phyloP scores from a whole-genome alignment of 768 basidiomycete species.

The Trametopsis cervina region DNA sequence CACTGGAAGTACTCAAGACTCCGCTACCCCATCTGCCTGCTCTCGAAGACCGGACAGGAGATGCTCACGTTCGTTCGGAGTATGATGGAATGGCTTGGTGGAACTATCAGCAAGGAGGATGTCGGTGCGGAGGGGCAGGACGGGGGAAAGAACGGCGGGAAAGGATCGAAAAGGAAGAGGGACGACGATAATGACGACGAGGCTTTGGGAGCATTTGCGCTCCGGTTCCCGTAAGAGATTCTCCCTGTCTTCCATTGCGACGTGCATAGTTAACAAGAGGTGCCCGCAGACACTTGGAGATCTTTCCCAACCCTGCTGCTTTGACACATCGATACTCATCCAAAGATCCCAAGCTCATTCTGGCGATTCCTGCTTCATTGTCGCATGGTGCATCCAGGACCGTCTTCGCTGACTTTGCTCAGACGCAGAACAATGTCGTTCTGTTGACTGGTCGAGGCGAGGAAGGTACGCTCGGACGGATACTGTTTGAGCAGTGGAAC shows the following conservation, averaged over 20 bases:
- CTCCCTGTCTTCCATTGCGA: not conserved
- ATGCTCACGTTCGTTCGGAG: slow-evolving; percentile 91
- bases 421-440: slow-evolving; percentile 77
- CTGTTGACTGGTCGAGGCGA: slow-evolving; percentile 77
- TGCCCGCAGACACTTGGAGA: slow-evolving; percentile 71
- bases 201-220: slow-evolving; percentile 74
- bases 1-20: slow-evolving; percentile 91
- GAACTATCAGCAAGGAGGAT: slow-evolving; percentile 89
- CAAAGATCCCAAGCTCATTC: slow-evolving; percentile 85
- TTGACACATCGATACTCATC: slow-evolving; percentile 79
- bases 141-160: slow-evolving; percentile 24
- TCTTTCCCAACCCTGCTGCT: slow-evolving; percentile 78
- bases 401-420: slow-evolving; percentile 82
- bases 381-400: slow-evolving; percentile 88
- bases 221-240: slow-evolving; percentile 80
- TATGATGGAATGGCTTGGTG: slow-evolving; percentile 99
- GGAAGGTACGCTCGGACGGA: slow-evolving; percentile 70
- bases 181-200: slow-evolving; percentile 61
- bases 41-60: slow-evolving; percentile 85
- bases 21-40: slow-evolving; percentile 86
- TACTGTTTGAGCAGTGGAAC: slow-evolving; percentile 86
- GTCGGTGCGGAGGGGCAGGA: slow-evolving; percentile 67
- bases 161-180: slow-evolving; percentile 38
- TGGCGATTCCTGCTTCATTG: slow-evolving; percentile 88
- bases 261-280: not conserved